Evolutionary conservation across 345 rosid genomes (phyloP), one percentile per base, ranked within the genome.

Genomic region (Gossypium mustelinum): DNA sequence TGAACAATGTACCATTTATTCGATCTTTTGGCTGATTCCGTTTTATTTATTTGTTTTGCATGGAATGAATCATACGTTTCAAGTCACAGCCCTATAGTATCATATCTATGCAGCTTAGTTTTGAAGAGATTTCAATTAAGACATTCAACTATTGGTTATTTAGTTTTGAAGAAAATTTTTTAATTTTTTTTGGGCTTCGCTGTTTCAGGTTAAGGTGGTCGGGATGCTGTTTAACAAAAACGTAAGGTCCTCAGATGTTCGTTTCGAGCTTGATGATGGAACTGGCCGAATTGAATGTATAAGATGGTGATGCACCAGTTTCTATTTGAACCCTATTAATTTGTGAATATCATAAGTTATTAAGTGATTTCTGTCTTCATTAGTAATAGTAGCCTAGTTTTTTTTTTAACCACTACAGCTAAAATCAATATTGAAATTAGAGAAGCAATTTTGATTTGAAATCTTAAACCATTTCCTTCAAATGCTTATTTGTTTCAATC

Each of bases 181-280:
- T 29, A 5, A 4, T 2, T 16, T 9, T 70, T 65, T 17, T 13
- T 13, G 22, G 11, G 41, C 57, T 45, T 50, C 45, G 56, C 43
- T 72, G 66, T 2, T 78, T 44, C 65, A 94, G 97, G 93, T 94
- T 58, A 84, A 94, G 7, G 80, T 94, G 76, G 90, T 92, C 57
- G 98, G 97, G 16, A 77, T 87, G 87, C 87, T 92, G 45, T 86
- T 82, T 80, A 86, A 86, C 12, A 94, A 85, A 68, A 82, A 78
- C 18, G 84, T 59, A 43, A 86, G 91, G 54, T 82, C 85, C 58
- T 88, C 97, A 9, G 97, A 92, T 60, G 87, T 89, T 65, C 81
- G 85, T 74, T 92, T 94, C 73, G 54, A 72, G 41, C 76, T 94
- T 48, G 97, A 94, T 58, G 98, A 94, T 77, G 98, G 98, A 77